A percentile compares a stretch with the other conserved stretches of the same genome.
Conservation (phyloP, 2,329 filamentous ascomycete species). For the Aspergillus pseudonomiae region DNA sequence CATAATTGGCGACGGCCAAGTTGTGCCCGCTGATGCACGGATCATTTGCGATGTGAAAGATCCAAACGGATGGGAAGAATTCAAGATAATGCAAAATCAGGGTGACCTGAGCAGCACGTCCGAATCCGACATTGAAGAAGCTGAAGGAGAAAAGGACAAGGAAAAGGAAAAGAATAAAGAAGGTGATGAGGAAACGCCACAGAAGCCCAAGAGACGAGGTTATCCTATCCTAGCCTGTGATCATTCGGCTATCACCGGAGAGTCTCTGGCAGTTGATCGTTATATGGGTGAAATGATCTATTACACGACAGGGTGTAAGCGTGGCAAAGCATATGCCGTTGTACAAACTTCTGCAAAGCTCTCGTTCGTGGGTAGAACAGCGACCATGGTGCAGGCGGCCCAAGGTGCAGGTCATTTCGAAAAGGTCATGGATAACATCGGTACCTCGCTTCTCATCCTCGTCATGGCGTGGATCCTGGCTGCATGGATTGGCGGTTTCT, state of each 20-base stretch:
- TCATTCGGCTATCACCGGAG: slow-evolving; percentile 79
- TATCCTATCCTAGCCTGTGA: slow-evolving; percentile 71
- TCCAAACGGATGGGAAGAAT: slow-evolving; percentile 68
- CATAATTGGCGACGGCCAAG: slow-evolving; percentile 71
- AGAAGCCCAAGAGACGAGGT: slow-evolving; percentile 50
- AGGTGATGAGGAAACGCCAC: slow-evolving; percentile 15
- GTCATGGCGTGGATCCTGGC: slow-evolving; percentile 76
- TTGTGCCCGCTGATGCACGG: slow-evolving; percentile 69
- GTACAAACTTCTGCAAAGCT: slow-evolving; percentile 67
- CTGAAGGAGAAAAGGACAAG: slow-evolving; percentile 51
- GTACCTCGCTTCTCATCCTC: slow-evolving; percentile 71
- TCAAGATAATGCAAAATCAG: slow-evolving; percentile 64
- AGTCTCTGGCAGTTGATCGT: slow-evolving; percentile 70
- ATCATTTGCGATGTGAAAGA: slow-evolving; percentile 73
- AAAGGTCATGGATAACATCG: slow-evolving; percentile 80
- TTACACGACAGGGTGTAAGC: slow-evolving; percentile 81
- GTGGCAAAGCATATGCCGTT: slow-evolving; percentile 74
- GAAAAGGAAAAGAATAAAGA: slow-evolving; percentile 37
- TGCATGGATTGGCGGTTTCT: slow-evolving; percentile 79
- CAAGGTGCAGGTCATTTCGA: slow-evolving; percentile 79
- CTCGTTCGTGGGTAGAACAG: slow-evolving; percentile 77
- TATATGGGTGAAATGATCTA: slow-evolving; percentile 74
- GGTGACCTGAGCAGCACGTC: slow-evolving; percentile 58
- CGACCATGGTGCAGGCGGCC: slow-evolving; percentile 71
- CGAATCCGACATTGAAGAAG: slow-evolving; percentile 59